A percentile compares a stretch with the other conserved stretches of the same genome.
Conservation (phyloP, 768 basidiomycete genomes). For the Leucogyrophana mollusca region DNA sequence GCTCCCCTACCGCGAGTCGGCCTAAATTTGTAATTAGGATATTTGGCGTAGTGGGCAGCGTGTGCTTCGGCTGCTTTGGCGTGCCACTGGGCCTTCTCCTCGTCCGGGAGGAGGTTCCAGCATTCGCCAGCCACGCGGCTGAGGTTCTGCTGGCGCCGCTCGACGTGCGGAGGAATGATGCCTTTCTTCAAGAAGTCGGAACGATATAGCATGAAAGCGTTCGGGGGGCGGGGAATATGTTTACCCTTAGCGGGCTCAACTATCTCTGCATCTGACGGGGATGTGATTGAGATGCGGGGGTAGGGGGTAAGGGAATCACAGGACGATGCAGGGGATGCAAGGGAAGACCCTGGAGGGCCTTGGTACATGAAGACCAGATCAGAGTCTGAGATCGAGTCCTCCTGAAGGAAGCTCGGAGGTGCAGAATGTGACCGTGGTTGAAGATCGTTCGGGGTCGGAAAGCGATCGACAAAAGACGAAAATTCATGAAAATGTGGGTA, state of each 20-base stretch:
- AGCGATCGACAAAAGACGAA: constrained; percentile 1
- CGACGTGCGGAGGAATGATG: constrained; percentile 40
- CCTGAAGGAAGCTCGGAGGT: constrained; percentile 5
- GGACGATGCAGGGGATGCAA: neutral
- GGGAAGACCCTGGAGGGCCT: neutral
- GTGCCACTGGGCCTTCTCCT: constrained; percentile 36
- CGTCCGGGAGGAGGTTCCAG: constrained; percentile 44
- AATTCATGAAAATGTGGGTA: neutral
- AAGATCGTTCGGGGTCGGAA: neutral
- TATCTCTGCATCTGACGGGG: constrained; percentile 1
- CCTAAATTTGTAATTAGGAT: constrained; percentile 28
- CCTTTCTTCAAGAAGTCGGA: constrained; percentile 47
- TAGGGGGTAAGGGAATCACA: neutral
- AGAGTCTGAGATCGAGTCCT: neutral
- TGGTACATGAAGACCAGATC: constrained; percentile 2
- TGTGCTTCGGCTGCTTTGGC: constrained; percentile 24
- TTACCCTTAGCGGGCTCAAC: constrained; percentile 5
- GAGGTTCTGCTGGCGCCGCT: constrained; percentile 55
- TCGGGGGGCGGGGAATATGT: constrained; percentile 48
- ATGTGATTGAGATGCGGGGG: constrained; percentile 2
- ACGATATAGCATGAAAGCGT: constrained; percentile 60
- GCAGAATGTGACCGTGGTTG: constrained; percentile 9
- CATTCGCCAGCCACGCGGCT: constrained; percentile 51
- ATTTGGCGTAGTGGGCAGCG: constrained; percentile 25
- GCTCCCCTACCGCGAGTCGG: constrained; percentile 18